Conservation (phyloP, 305 asterid species). For the Solanum hybrid region DNA sequence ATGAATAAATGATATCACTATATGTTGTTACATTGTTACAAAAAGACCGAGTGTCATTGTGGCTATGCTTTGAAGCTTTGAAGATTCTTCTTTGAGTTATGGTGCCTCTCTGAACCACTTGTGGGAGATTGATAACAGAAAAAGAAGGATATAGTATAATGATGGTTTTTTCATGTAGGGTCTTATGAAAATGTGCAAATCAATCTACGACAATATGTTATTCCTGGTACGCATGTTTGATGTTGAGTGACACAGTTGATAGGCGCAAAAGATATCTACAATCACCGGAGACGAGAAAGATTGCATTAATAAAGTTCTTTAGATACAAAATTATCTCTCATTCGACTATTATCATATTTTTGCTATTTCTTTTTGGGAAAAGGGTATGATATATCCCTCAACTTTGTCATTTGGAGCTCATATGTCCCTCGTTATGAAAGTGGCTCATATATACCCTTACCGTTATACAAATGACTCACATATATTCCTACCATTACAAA, state of each 20-base stretch:
- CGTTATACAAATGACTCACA: no score
- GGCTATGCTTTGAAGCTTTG: neutral
- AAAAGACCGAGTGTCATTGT: neutral
- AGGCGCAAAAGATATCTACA: neutral
- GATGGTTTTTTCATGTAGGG: neutral
- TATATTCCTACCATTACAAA: no score
- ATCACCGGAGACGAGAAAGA: accelerated
- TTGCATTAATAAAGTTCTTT: no score
- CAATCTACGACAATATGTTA: neutral
- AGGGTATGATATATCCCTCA: no score
- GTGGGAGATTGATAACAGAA: neutral
- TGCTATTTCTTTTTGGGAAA: neutral
- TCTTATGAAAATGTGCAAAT: neutral
- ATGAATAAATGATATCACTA: neutral
- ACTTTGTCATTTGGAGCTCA: no score
- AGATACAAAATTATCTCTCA: no score
- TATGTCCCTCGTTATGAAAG: no score
- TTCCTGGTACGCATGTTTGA: neutral
- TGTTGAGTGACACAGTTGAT: accelerated
- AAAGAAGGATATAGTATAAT: no score
- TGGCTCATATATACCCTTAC: no score
- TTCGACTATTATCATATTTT: neutral
- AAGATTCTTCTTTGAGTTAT: neutral
- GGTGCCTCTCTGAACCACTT: neutral
- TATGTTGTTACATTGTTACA: neutral